Conservation (phyloP, 176 grass and related monocot species). For the Raddia distichophylla region DNA sequence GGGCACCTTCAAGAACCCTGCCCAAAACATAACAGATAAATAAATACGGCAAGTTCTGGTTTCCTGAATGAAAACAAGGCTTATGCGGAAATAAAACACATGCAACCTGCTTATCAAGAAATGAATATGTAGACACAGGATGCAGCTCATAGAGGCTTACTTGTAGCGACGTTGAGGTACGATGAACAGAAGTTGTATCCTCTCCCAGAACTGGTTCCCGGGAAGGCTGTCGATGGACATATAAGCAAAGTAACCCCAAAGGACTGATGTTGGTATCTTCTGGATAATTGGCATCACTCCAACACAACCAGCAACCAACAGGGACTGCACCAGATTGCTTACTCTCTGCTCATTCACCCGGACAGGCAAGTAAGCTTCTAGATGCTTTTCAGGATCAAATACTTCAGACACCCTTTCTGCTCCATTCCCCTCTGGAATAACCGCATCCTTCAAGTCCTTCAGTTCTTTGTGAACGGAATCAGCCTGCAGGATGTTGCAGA, state of each 20-base stretch:
- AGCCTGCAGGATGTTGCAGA: conserved; percentile 45
- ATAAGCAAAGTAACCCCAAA: conserved; percentile 95
- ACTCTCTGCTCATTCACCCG: conserved; percentile 85
- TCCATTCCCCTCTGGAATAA: conserved; percentile 46
- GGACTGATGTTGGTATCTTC: conserved; percentile 84
- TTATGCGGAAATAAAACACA: neutral
- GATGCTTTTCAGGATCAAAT: conserved; percentile 87
- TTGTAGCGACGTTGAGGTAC: conserved; percentile 65
- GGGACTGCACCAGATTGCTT: conserved; percentile 82
- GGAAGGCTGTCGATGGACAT: conserved; percentile 90
- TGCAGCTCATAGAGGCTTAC: conserved; percentile 44
- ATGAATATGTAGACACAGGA: conserved; percentile 7
- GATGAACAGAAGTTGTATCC: conserved; percentile 69
- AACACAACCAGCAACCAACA: conserved; percentile 73
- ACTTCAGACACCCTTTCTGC: conserved; percentile 37
- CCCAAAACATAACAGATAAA: conserved; percentile 16
- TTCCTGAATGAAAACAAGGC: neutral
- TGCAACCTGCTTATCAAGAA: conserved; percentile 6
- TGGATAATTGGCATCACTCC: conserved; percentile 72
- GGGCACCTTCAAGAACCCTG: conserved; percentile 91
- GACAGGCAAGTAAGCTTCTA: conserved; percentile 82
- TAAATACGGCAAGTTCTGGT: neutral
- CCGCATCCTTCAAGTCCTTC: conserved; percentile 69
- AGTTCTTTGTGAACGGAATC: conserved; percentile 58
- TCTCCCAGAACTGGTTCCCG: conserved; percentile 92